Evolutionary conservation across 768 basidiomycete genomes (phyloP), one percentile per base, ranked within the genome.

Genomic region (Lactifluus piperatus): DNA sequence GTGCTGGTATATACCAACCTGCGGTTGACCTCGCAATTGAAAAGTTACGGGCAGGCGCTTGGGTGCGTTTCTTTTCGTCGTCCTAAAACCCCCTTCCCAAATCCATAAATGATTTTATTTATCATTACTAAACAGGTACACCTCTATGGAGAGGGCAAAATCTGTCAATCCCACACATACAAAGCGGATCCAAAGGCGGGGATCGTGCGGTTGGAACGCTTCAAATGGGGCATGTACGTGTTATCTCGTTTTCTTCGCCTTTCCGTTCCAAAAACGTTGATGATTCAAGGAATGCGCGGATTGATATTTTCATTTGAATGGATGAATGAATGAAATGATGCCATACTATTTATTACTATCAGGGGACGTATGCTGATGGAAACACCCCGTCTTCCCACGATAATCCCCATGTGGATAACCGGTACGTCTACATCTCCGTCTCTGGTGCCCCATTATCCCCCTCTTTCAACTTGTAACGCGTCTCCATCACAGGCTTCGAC

Each of bases 191-290:
- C 55, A 0, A 50, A 66, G 37, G 66, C 74, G 57, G 82, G 83
- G 11, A 62, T 74, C 6, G 74, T 77, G 18, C 70, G 70, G 64
- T 71, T 97, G 52, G 77, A 84, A 7, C 77, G 90, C 48, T 95
- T 97, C 72, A 97, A 94, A 76, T 97, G 94, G 94, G 94, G 94
- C 58, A 75, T 94, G 93, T 94, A 69, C 71, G 93, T 84, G 43
- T 30, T 22, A 5, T 52, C 14, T 37, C 37, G 51, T 27, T 26
- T 39, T 27, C 32, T 16, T 50, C 37, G 58, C 45, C 45, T 34
- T 48, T 24, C 46, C 46, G 27, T 10, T 20, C 13, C 36, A 36
- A 14, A 3, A 36, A 32, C 30, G 8, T 7, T 32, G 11, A 32
- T 10, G 30, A 32, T 32, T n/a, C n/a, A n/a, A n/a, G n/a, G n/a